Conservation (phyloP, 768 basidiomycete species). For the Trametes elegans region DNA sequence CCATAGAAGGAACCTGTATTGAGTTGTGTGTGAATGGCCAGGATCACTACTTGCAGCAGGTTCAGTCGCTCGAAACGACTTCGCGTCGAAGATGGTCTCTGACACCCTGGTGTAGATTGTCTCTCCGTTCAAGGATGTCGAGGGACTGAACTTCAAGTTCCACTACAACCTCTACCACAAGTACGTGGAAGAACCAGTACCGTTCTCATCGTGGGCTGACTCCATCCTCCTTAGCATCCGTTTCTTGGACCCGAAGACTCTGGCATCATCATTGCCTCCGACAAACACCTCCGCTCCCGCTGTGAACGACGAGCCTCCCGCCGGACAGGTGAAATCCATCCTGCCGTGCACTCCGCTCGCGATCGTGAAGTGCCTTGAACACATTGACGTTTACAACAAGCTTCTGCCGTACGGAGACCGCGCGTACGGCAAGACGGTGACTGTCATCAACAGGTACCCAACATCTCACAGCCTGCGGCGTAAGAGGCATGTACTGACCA, state of each 20-base stretch:
- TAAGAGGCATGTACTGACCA: neutral
- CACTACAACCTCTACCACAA: constrained; percentile 95
- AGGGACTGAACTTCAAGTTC: constrained; percentile 95
- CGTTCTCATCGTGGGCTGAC: neutral
- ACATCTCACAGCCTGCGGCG: neutral
- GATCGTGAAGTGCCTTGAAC: constrained; percentile 92
- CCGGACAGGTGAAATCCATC: constrained; percentile 92
- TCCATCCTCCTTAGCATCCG: constrained; percentile 66
- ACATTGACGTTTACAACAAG: constrained; percentile 89
- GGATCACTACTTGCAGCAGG: constrained; percentile 98
- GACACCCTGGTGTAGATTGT: constrained; percentile 58
- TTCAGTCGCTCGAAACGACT: constrained; percentile 29
- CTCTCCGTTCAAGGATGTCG: constrained; percentile 95
- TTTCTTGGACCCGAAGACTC: constrained; percentile 77
- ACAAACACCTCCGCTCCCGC: constrained; percentile 29
- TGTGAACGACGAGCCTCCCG: constrained; percentile 62
- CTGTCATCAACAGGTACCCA: constrained; percentile 86
- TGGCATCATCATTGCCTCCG: constrained; percentile 46
- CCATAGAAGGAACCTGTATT: too few relatives aligned
- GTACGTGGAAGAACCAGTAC: constrained; percentile 51
- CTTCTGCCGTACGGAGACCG: constrained; percentile 92
- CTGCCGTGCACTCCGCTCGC: constrained; percentile 97
- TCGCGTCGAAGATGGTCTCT: neutral
- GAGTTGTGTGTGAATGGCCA: constrained; percentile 29
- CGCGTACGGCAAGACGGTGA: constrained; percentile 89